Evolutionary conservation across 352 stramenopile species (phyloP).

Genomic region (Phytopythium delawarense): DNA sequence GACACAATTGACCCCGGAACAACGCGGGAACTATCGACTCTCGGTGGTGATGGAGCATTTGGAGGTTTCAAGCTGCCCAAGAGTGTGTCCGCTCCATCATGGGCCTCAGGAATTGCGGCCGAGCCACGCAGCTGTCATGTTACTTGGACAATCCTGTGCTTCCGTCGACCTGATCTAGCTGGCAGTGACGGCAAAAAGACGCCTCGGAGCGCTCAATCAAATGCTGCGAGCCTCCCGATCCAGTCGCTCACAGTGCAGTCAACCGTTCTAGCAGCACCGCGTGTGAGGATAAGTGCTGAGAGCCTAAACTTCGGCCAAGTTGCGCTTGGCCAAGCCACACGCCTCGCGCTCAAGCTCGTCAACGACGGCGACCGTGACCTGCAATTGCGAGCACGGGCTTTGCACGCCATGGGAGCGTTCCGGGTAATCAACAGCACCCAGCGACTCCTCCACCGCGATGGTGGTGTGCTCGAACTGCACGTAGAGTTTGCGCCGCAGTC

Average conservation of each 20-base stretch:
- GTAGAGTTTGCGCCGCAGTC: constrained; percentile 67
- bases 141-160: constrained; percentile 75
- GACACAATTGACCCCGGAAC: neutral
- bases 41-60: neutral
- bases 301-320: constrained; percentile 83
- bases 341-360: constrained; percentile 54
- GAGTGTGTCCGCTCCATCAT: neutral
- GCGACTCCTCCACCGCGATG: constrained; percentile 26
- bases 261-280: constrained; percentile 43
- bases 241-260: constrained; percentile 69
- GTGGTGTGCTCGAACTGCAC: constrained; percentile 22
- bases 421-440: constrained; percentile 67
- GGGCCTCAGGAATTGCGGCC: constrained; percentile 10
- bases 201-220: neutral
- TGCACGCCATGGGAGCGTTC: constrained; percentile 85
- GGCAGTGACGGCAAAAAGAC: constrained; percentile 4
- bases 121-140: constrained; percentile 75
- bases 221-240: constrained; percentile 10
- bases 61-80: neutral
- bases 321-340: constrained; percentile 67
- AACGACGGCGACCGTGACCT: constrained; percentile 42
- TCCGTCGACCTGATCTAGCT: constrained; percentile 24
- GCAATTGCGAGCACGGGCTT: constrained; percentile 36
- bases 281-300: constrained; percentile 37
- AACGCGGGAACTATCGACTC: neutral